Evolutionary conservation across 164 flowering plant genomes (phyloP), one percentile per base, ranked within the genome.

Genomic region (Tetracentron sinense): DNA sequence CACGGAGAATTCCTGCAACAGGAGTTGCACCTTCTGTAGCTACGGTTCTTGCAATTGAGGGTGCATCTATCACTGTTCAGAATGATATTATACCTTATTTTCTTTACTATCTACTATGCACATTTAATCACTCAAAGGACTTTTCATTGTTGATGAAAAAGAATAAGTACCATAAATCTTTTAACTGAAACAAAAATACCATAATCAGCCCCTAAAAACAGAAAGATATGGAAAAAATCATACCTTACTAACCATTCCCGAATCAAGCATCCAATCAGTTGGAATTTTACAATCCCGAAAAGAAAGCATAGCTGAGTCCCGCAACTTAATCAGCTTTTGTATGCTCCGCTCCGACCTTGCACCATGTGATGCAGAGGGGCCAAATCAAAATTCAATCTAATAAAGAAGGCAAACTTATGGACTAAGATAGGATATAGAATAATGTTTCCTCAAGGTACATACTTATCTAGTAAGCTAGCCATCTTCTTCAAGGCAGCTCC

Each of bases 251-350:
- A 79, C 65, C 54, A 84, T 78, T 64, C 94, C 94, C 0, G 87
- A 74, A 62, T 88, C 89, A 23, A 81, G 84, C 94, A 85, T 88
- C 94, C 90, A 88, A 42, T 80, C 87, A 5, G 74, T 76, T 54
- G 90, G 94, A 66, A 88, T 78, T 62, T 74, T 77, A 55, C 44
- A 72, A 5, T 71, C 79, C 50, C 73, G 71, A 52, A 79, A 88
- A 53, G 76, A 75, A 22, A 58, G 76, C 70, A 83, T 66, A 29
- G 72, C 71, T 26, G 82, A 75, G 49, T 60, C 76, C 35, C 90
- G 77, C 61, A 81, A 58, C 55, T 68, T 80, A 7, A 74, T 56
- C 47, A 88, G 74, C 71, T 80, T 82, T 33, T 82, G 77, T 42
- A 79, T 78, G 77, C 85, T 76, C 65, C 73, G 67, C 72, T 85